Evolutionary conservation across 116 monocot species (phyloP), one percentile per base, ranked within the genome.

Genomic region (Trichopus zeylanicus): DNA sequence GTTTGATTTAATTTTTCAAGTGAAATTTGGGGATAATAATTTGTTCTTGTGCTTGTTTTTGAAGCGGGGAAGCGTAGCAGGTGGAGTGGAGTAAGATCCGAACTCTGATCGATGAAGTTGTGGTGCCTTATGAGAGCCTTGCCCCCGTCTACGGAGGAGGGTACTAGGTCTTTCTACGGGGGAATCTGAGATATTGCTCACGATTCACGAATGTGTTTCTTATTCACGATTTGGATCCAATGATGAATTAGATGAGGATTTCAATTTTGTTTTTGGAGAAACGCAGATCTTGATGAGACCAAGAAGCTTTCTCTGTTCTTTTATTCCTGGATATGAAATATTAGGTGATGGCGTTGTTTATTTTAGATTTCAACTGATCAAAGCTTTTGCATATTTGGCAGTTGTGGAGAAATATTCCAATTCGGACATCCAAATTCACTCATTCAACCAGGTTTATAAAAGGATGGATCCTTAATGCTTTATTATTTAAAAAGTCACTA

Each of bases 81-180:
- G 78, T 95, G 26, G 94, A 95, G 59, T 95, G 94, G 94, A 86
- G 81, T 32, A 95, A 89, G 81, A 95, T 95, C 67, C 74, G 81
- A 56, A 95, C 86, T 46, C 94, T 90, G 7, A 95, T 90, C 29
- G 94, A 95, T 35, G 83, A 95, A 49, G 84, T 95, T 20, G 94
- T 95, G 22, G 84, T 95, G 27, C 90, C 94, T 26, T 89, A 93
- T 66, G 86, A 86, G 6, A 62, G 64, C 51, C 70, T 93, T 42
- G 74, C n/a, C 80, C 9, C 69, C 82, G 6, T 55, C 80, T 33
- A 78, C 93, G n/a, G n/a, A n/a, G 0, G 89, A 85, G 74, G 93
- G 93, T 89, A 65, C 47, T 22, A 25, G 10, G 33, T 9, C 16
- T 13, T 30, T 48, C 24, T 51, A 11, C 10, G n/a, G 24, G 12